These are phyloP conservation scores for Blastocystis sp. DNA, from an alignment of 352 stramenopile species.

Conservation along the genomic window DNA sequence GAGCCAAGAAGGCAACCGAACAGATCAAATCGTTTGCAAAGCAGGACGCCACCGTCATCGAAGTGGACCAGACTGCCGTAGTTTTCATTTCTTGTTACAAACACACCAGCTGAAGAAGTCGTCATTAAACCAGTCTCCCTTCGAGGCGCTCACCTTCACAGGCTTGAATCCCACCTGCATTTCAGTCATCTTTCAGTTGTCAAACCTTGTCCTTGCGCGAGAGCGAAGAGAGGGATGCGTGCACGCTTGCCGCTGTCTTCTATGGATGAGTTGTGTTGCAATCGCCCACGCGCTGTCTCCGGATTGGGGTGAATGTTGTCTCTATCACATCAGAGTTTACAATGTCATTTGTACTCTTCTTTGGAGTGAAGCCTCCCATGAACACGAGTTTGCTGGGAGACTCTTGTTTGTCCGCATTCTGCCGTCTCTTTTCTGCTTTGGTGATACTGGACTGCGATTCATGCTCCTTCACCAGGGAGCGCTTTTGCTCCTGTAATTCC, in stretches of 20 bases:
- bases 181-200: not conserved
- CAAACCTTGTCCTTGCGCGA: constrained; percentile 40
- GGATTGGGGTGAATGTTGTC: constrained; percentile 50
- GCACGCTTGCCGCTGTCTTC: not conserved
- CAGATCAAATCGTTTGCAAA: not conserved
- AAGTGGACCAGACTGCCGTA: not conserved
- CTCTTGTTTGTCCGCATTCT: not conserved
- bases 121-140: constrained; percentile 63
- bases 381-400: not conserved
- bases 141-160: not conserved
- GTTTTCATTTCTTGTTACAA: constrained; percentile 26
- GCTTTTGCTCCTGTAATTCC: not conserved
- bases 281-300: constrained; percentile 15
- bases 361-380: not conserved
- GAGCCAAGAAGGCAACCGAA: not conserved
- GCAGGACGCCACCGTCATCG: not conserved
- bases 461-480: not conserved
- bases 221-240: constrained; percentile 53
- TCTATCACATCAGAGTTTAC: not conserved
- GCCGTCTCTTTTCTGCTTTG: not conserved
- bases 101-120: constrained; percentile 58
- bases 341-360: constrained; percentile 40
- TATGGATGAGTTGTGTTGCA: not conserved
- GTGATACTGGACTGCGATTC: not conserved
- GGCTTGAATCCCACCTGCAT: constrained; percentile 42